These are phyloP conservation scores for Orobanche coerulescens DNA, from an alignment of 257 asterid species.

Conservation along the genomic window DNA sequence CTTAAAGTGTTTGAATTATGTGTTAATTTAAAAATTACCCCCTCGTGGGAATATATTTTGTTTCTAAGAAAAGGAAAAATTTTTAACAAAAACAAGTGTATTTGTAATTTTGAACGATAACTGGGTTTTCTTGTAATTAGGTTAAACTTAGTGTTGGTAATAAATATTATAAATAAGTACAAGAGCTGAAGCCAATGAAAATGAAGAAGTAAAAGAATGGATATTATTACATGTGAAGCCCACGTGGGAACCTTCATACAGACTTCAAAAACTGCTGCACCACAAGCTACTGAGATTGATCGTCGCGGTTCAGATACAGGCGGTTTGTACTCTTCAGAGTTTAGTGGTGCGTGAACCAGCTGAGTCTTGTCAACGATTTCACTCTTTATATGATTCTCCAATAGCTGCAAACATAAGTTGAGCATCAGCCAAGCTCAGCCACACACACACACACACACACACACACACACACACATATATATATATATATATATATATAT, in stretches of 20 bases:
- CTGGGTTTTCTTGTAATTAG: background rate
- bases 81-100: background rate
- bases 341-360: conserved; percentile 51
- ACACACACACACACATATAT: too few species aligned
- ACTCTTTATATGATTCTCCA: conserved; percentile 95
- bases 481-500: too few species aligned
- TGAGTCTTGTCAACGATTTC: conserved; percentile 73
- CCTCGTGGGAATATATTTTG: too few species aligned
- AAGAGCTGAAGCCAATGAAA: background rate
- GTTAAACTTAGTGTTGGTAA: background rate
- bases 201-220: background rate
- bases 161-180: background rate
- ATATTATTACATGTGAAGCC: conserved; percentile 80
- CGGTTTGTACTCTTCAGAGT: conserved; percentile 44
- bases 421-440: conserved; percentile 6
- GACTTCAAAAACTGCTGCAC: conserved; percentile 72
- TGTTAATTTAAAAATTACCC: too few species aligned
- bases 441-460: too few species aligned
- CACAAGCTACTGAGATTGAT: conserved; percentile 65
- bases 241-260: conserved; percentile 81
- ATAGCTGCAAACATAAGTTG: conserved; percentile 35
- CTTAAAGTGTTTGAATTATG: too few species aligned
- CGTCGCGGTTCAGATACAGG: conserved; percentile 73
- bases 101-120: background rate
- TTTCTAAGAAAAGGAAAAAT: too few species aligned